These are phyloP conservation scores for Batrachochytrium dendrobatidis DNA, from an alignment of 371 early-diverging fungal genomes.

Conservation along the genomic window DNA sequence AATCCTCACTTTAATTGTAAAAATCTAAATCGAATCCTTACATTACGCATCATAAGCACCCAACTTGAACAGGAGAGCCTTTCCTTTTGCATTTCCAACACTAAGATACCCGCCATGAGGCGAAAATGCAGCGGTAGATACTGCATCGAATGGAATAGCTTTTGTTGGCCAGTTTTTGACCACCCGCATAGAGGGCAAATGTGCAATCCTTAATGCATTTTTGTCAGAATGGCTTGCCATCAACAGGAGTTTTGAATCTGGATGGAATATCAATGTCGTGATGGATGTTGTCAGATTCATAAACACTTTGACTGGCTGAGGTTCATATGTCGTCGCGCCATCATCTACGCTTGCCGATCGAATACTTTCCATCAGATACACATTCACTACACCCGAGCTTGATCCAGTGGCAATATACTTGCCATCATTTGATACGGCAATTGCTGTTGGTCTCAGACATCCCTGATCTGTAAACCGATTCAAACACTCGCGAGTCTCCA, in stretches of 20 bases:
- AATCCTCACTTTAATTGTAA: no score
- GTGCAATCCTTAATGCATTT: slow-evolving; percentile 71
- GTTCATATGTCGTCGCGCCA: slow-evolving; percentile 18
- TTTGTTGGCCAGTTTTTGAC: slow-evolving; percentile 88
- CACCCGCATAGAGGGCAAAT: slow-evolving; percentile 69
- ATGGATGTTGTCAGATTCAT: slow-evolving; percentile 79
- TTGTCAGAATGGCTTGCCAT: slow-evolving; percentile 61
- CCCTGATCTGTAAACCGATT: slow-evolving; percentile 79
- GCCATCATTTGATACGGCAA: slow-evolving; percentile 67
- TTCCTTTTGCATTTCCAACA: slow-evolving; percentile 81
- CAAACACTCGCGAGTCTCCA: slow-evolving; percentile 29
- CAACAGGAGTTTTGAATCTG: slow-evolving; percentile 73
- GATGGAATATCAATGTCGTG: slow-evolving; percentile 63
- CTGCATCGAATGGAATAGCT: slow-evolving; percentile 70
- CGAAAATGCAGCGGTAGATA: slow-evolving; percentile 69
- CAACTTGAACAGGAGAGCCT: slow-evolving; percentile 73
- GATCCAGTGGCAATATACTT: slow-evolving; percentile 80
- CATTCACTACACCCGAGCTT: slow-evolving; percentile 75
- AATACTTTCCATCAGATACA: slow-evolving; percentile 57
- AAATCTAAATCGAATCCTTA: no score
- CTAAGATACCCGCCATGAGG: slow-evolving; percentile 84
- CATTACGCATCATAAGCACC: slow-evolving; percentile 37
- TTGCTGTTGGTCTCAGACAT: slow-evolving; percentile 58
- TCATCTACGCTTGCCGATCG: slow-evolving; percentile 23
- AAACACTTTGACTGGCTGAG: slow-evolving; percentile 69